Evolutionary conservation across 805 yeast genomes (phyloP).

Genomic region (Kodamaea neixiangensis): DNA sequence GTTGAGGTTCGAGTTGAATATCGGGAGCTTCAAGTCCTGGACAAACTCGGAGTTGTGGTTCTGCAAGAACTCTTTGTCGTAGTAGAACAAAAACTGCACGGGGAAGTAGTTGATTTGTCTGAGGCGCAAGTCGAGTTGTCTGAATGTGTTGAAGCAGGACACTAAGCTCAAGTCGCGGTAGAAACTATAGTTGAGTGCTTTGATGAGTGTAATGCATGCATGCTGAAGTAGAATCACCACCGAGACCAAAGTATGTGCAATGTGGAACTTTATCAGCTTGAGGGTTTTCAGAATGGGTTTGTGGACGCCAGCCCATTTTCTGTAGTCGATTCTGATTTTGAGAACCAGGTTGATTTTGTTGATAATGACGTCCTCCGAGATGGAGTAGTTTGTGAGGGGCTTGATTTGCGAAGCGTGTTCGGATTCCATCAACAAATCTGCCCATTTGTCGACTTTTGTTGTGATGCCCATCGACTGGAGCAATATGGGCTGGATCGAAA

Average conservation of each 20-base stretch:
- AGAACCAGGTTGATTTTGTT: slow-evolving; percentile 37
- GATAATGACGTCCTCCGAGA: slow-evolving; percentile 30
- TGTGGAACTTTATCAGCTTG: neutral
- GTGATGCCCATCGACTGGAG: slow-evolving; percentile 50
- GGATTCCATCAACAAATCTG: slow-evolving; percentile 19
- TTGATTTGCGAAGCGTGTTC: slow-evolving; percentile 1
- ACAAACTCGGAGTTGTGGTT: slow-evolving; percentile 35
- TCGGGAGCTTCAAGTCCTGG: slow-evolving; percentile 43
- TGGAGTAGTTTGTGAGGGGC: slow-evolving; percentile 22
- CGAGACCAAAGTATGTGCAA: neutral
- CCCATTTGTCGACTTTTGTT: slow-evolving; percentile 15
- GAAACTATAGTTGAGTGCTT: slow-evolving; percentile 29
- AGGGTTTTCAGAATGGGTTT: neutral
- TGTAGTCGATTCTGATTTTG: slow-evolving; percentile 16
- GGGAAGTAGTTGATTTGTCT: slow-evolving; percentile 81
- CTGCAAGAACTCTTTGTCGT: slow-evolving; percentile 29
- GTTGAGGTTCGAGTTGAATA: slow-evolving; percentile 37
- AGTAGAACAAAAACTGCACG: slow-evolving; percentile 65
- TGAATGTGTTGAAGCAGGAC: slow-evolving; percentile 60
- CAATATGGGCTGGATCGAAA: slow-evolving; percentile 70
- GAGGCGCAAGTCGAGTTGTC: slow-evolving; percentile 76
- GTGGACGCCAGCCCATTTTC: neutral
- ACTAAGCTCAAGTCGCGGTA: slow-evolving; percentile 26
- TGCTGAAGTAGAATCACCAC: slow-evolving; percentile 18
- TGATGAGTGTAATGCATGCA: slow-evolving; percentile 20